Conservation (phyloP, 768 basidiomycete genomes). For the Termitomyces sp. region DNA sequence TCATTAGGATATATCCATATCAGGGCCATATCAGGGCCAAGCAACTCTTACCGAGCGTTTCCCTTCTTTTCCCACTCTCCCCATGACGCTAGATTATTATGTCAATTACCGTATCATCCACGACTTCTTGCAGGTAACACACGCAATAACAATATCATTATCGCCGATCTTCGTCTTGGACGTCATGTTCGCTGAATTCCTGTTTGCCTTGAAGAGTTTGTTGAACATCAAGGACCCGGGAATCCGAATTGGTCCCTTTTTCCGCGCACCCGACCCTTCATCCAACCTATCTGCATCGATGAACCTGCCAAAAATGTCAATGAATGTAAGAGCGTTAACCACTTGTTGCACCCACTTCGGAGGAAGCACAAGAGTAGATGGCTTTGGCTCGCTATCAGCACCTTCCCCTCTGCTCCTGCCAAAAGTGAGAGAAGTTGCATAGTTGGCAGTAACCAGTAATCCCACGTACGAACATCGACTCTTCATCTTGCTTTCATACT, state of each 20-base stretch:
- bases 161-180: not conserved
- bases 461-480: slow-evolving; percentile 1
- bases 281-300: not conserved
- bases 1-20: not conserved
- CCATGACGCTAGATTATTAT: slow-evolving; percentile 3
- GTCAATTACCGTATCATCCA: not conserved
- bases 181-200: not conserved
- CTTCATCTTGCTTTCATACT: not conserved
- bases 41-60: slow-evolving; percentile 4
- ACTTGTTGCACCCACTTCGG: not conserved
- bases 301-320: not conserved
- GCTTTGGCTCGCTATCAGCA: not conserved
- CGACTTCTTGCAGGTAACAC: not conserved
- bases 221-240: not conserved
- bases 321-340: not conserved
- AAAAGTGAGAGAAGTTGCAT: not conserved
- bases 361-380: not conserved
- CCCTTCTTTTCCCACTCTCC: slow-evolving; percentile 4
- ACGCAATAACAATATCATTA: slow-evolving; percentile 8
- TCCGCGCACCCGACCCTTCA: not conserved
- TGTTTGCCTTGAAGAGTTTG: slow-evolving; percentile 3
- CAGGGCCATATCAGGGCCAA: not conserved
- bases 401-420: not conserved
- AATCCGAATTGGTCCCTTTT: not conserved
- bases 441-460: not conserved